A percentile compares a stretch with the other conserved stretches of the same genome.
Conservation (phyloP, 768 basidiomycete genomes). For the Phlebiopsis flavidoalba region DNA sequence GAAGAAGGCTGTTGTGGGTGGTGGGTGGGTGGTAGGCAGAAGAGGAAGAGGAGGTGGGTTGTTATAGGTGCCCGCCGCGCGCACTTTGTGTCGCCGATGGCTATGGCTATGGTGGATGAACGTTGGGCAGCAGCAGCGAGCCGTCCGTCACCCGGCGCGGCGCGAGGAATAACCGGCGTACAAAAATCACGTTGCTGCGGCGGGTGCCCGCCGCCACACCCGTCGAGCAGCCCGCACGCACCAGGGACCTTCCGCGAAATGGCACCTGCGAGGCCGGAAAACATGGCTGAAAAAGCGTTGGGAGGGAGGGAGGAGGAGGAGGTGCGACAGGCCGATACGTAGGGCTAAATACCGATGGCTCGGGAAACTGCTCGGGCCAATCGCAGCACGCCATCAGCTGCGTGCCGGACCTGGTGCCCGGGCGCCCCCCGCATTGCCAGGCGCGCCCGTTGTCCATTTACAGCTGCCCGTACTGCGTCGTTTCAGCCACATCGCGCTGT, state of each 20-base stretch:
- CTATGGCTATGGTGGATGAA: background rate
- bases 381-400: constrained; percentile 5
- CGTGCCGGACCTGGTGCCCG: background rate
- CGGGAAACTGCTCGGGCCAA: constrained; percentile 13
- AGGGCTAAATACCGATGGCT: constrained; percentile 13
- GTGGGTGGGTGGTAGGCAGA: background rate
- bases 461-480: background rate
- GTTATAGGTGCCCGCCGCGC: background rate
- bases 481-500: background rate
- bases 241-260: background rate
- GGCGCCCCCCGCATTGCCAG: constrained; percentile 7
- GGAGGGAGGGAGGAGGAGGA: constrained; percentile 1
- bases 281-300: background rate
- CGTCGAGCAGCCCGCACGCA: background rate
- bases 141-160: background rate
- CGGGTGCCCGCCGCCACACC: background rate
- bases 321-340: background rate
- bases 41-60: background rate
- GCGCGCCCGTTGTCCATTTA: background rate
- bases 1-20: background rate
- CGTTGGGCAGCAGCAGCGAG: background rate
- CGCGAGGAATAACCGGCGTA: background rate
- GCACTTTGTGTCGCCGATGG: background rate
- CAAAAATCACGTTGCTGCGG: background rate
- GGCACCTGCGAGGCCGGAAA: background rate